A percentile compares a stretch with the other conserved stretches of the same genome.
Evolutionary conservation across 2,329 filamentous ascomycete genomes (phyloP).

Genomic region (Reticulascus tulasneorum): DNA sequence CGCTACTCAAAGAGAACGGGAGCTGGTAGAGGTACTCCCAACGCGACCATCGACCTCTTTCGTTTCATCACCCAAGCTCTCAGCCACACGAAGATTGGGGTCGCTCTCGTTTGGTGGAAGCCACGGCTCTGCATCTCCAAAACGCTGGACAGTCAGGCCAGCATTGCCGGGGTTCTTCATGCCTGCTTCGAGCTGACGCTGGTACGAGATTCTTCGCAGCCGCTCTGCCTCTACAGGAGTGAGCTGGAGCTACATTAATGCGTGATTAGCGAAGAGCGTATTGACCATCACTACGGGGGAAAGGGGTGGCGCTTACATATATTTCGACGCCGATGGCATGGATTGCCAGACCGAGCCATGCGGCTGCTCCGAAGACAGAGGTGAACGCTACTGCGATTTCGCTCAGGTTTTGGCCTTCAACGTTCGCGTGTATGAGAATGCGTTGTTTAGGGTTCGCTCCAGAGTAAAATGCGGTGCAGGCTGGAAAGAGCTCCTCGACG

Average conservation of each 20-base stretch:
- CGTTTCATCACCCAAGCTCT: constrained; percentile 2
- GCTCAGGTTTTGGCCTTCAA: constrained; percentile 21
- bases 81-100: constrained; percentile 1
- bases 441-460: constrained; percentile 21
- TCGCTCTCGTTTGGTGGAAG: constrained; percentile 4
- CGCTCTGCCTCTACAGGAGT: constrained; percentile 49
- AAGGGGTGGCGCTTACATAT: constrained; percentile 19
- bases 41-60: too few species aligned
- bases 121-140: constrained; percentile 29
- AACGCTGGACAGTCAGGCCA: constrained; percentile 36
- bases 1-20: too few species aligned
- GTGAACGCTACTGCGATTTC: constrained; percentile 37
- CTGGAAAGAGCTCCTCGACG: constrained; percentile 34
- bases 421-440: constrained; percentile 25
- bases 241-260: constrained; percentile 34
- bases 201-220: constrained; percentile 46
- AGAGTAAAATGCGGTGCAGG: constrained; percentile 34
- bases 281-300: not conserved
- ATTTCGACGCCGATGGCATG: constrained; percentile 14
- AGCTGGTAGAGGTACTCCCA: too few species aligned
- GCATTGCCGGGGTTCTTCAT: constrained; percentile 40
- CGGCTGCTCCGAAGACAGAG: constrained; percentile 42
- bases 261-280: constrained; percentile 13
- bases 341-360: constrained; percentile 32
- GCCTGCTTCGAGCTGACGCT: constrained; percentile 49